phyloP scores from a whole-genome alignment of 176 grass and related monocot genomes.

The Neostapfia colusana region DNA sequence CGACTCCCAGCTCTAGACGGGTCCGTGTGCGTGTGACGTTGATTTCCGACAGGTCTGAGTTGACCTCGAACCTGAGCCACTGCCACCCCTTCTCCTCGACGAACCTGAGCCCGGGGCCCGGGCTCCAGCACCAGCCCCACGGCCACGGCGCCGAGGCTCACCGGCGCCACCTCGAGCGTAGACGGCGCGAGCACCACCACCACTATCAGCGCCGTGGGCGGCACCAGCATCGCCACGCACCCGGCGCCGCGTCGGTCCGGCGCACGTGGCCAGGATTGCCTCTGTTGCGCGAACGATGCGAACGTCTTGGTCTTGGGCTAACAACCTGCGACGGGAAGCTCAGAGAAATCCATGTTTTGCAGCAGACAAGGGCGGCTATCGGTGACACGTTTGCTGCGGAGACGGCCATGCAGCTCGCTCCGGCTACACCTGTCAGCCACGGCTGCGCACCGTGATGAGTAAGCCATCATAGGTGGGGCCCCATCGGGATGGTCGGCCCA shows the following conservation, averaged over 20 bases:
- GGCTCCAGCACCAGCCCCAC: slow-evolving; percentile 63
- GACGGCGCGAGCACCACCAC: slow-evolving; percentile 58
- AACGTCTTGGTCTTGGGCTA: too few species aligned
- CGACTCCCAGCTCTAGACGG: too few species aligned
- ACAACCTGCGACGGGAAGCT: not conserved
- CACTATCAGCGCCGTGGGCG: slow-evolving; percentile 57
- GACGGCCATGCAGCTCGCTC: slow-evolving; percentile 3
- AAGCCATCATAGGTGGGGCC: not conserved
- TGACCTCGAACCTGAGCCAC: slow-evolving; percentile 54
- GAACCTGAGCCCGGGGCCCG: slow-evolving; percentile 46
- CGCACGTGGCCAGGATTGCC: slow-evolving; percentile 21
- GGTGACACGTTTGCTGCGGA: slow-evolving; percentile 14
- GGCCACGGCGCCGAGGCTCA: slow-evolving; percentile 52
- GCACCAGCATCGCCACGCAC: slow-evolving; percentile 56
- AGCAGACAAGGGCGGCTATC: not conserved
- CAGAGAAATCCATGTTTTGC: too few species aligned
- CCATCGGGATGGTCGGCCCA: not conserved
- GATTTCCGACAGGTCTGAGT: slow-evolving; percentile 57
- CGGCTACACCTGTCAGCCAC: not conserved
- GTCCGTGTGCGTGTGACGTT: not conserved
- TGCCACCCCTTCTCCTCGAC: slow-evolving; percentile 57
- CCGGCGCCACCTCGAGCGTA: slow-evolving; percentile 49
- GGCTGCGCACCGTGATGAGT: not conserved
- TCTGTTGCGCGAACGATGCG: not conserved
- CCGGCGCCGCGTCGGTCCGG: slow-evolving; percentile 46